phyloP scores from a whole-genome alignment of 495 filamentous ascomycete species.

The Elasticomyces elasticus region DNA sequence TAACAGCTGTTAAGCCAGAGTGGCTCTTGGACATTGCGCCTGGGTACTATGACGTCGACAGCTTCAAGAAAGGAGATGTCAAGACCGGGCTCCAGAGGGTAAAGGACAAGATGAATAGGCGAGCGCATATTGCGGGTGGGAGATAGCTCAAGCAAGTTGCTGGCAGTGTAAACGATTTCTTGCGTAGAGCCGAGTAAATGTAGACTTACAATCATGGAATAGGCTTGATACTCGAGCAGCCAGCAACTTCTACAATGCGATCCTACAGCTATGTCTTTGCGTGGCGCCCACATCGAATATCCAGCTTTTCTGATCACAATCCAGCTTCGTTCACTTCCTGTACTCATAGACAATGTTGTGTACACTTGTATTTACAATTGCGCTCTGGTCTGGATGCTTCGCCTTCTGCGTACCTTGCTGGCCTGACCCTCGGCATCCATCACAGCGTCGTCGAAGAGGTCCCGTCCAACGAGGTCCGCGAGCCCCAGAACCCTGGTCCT shows the following conservation, averaged over 20 bases:
- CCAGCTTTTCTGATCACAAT: too few species aligned
- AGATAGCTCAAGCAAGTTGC: too few species aligned
- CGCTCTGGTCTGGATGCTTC: constrained; percentile 2
- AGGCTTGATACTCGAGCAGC: too few species aligned
- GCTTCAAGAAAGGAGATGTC: constrained; percentile 78
- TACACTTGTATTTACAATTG: constrained; percentile 7
- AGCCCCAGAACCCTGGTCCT: constrained; percentile 68
- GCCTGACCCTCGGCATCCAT: constrained; percentile 3
- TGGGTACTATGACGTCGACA: constrained; percentile 77
- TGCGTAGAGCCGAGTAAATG: too few species aligned
- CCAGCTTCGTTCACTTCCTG: too few species aligned
- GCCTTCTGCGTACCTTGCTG: background rate
- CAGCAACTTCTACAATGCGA: too few species aligned
- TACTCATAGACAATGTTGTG: too few species aligned
- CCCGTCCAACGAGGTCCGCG: constrained; percentile 50
- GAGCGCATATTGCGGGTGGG: background rate
- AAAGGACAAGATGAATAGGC: constrained; percentile 54
- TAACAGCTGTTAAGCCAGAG: constrained; percentile 56
- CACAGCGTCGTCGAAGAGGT: constrained; percentile 36
- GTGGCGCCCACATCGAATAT: too few species aligned
- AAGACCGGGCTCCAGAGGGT: constrained; percentile 63
- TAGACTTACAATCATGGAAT: too few species aligned
- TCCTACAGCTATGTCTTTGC: too few species aligned
- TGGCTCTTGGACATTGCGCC: constrained; percentile 95
- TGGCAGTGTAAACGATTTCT: too few species aligned